Percentiles rank a stretch among this genome's conserved stretches.
phyloP scores from a whole-genome alignment of 2,329 filamentous ascomycete genomes.

The Nigrospora oryzae region DNA sequence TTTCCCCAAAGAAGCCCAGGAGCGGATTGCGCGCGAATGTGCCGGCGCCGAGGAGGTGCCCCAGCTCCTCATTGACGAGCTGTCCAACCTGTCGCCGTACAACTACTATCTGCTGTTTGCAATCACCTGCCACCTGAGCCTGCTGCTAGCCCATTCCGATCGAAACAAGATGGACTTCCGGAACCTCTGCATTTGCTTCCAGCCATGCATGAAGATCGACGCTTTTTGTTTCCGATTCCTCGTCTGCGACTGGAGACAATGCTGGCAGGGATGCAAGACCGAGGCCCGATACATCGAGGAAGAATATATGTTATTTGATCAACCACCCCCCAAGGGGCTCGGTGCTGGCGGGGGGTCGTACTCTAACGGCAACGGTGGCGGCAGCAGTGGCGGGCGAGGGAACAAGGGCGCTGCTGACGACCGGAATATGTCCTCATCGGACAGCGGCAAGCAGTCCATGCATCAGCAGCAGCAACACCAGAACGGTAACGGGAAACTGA shows the following conservation, averaged over 20 bases:
- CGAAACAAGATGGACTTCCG: constrained; percentile 98
- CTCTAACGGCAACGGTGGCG: constrained; percentile 1
- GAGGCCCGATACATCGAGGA: constrained; percentile 72
- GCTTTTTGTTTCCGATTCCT: constrained; percentile 92
- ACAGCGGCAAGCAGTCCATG: constrained; percentile 48
- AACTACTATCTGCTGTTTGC: constrained; percentile 97
- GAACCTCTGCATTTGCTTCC: constrained; percentile 93
- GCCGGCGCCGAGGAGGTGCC: constrained; percentile 72
- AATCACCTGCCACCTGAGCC: constrained; percentile 90
- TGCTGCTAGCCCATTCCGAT: constrained; percentile 82
- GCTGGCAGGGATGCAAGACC: constrained; percentile 93
- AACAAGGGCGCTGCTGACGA: constrained; percentile 30
- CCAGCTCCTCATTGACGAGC: constrained; percentile 78
- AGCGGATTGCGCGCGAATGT: constrained; percentile 72
- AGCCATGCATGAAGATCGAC: constrained; percentile 94
- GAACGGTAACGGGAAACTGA: constrained; percentile 27
- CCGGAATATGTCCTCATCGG: constrained; percentile 54
- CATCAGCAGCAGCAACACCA: constrained; percentile 16
- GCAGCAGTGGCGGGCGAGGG: constrained; percentile 15
- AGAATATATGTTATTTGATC: constrained; percentile 54
- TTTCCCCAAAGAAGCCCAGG: constrained; percentile 77
- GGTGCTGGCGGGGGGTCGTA: constrained; percentile 6
- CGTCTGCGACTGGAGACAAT: constrained; percentile 90
- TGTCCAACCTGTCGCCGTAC: constrained; percentile 90
- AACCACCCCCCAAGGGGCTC: constrained; percentile 46